Evolutionary conservation across 176 grass and related monocot species (phyloP).

Genomic region (Thinopyrum elongatum): DNA sequence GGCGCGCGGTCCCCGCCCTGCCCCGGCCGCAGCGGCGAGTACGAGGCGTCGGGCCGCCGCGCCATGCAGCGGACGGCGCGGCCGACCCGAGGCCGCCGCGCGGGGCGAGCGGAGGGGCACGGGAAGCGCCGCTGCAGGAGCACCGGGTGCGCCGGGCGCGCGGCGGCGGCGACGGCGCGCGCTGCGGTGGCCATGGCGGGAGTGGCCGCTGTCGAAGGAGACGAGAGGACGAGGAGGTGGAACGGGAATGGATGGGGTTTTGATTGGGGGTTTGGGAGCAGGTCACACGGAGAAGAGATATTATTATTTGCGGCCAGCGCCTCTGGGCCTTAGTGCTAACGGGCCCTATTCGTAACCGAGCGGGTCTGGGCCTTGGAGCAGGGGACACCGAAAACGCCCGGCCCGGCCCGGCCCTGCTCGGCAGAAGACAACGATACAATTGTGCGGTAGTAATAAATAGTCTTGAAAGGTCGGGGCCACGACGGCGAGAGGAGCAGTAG

Average conservation of each 20-base stretch:
- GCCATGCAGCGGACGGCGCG: slow-evolving; percentile 76
- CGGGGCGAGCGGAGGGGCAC: not conserved
- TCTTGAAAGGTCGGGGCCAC: not conserved
- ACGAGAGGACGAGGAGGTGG: not conserved
- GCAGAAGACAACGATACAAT: not conserved
- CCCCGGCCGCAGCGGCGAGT: slow-evolving; percentile 67
- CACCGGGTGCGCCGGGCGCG: slow-evolving; percentile 9
- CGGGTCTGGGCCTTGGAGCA: no score
- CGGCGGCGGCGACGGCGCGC: slow-evolving; percentile 39
- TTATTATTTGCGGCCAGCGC: not conserved
- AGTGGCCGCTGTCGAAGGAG: not conserved
- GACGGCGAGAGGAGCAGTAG: not conserved
- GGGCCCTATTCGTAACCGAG: not conserved
- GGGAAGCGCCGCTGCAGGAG: not conserved
- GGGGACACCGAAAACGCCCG: no score
- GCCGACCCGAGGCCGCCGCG: slow-evolving; percentile 23
- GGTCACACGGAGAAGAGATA: not conserved
- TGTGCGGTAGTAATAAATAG: slow-evolving; percentile 4
- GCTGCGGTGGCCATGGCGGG: slow-evolving; percentile 40
- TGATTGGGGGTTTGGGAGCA: slow-evolving; percentile 20
- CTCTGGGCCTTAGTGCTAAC: not conserved
- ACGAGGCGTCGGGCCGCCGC: slow-evolving; percentile 50
- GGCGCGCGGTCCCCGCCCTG: slow-evolving; percentile 70
- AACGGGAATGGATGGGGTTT: slow-evolving; percentile 42
- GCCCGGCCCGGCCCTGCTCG: no score